Evolutionary conservation across 1,284 basidiomycete species (phyloP).

Genomic region (Vanrija pseudolonga): DNA sequence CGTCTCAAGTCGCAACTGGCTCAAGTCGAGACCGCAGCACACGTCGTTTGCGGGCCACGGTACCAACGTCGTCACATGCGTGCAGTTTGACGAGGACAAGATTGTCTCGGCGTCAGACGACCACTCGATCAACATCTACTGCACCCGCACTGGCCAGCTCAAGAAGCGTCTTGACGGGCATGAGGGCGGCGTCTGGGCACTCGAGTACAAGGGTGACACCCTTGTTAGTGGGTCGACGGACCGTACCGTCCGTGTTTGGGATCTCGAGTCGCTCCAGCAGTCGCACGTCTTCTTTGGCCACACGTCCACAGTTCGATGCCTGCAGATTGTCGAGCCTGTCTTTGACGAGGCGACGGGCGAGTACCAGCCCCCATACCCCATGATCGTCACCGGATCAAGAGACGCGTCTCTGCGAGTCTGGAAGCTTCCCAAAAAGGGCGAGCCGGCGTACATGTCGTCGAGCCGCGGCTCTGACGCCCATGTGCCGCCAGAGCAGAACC

Average conservation of each 20-base stretch:
- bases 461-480: not conserved
- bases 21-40: slow-evolving; percentile 53
- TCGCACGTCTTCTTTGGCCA: slow-evolving; percentile 90
- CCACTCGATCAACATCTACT: slow-evolving; percentile 88
- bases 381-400: slow-evolving; percentile 89
- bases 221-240: slow-evolving; percentile 92
- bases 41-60: slow-evolving; percentile 81
- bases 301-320: slow-evolving; percentile 72
- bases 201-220: slow-evolving; percentile 67
- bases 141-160: slow-evolving; percentile 71
- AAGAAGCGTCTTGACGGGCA: slow-evolving; percentile 76
- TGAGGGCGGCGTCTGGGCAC: slow-evolving; percentile 92
- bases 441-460: slow-evolving; percentile 54
- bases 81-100: slow-evolving; percentile 86
- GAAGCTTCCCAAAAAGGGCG: slow-evolving; percentile 74
- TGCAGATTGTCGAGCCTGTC: slow-evolving; percentile 51
- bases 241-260: slow-evolving; percentile 90
- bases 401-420: slow-evolving; percentile 87
- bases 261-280: slow-evolving; percentile 70
- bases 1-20: slow-evolving; percentile 59
- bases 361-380: slow-evolving; percentile 55
- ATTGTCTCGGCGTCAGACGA: slow-evolving; percentile 74
- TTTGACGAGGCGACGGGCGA: slow-evolving; percentile 47
- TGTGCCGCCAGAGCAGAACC: slow-evolving; percentile 63
- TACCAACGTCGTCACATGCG: slow-evolving; percentile 84